phyloP scores from a whole-genome alignment of 306 rosid species.

The Prunus mira region DNA sequence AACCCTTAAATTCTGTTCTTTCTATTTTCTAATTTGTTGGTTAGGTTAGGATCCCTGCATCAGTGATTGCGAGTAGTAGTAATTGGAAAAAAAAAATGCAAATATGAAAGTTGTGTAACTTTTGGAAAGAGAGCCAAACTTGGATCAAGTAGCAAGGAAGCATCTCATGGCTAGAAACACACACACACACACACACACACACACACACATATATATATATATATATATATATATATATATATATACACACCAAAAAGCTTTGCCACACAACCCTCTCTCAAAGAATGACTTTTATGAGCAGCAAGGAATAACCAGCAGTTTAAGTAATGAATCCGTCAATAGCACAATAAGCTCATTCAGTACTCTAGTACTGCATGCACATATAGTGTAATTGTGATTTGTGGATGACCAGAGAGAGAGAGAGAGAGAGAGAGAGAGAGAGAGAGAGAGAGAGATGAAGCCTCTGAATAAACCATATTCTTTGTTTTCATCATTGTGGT shows the following conservation, averaged over 20 bases:
- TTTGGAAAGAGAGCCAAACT: neutral
- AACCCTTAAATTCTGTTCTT: neutral
- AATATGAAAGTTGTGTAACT: neutral
- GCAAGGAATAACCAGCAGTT: conserved; percentile 14
- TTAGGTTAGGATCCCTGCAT: neutral
- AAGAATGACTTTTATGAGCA: conserved; percentile 1
- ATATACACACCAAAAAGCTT: neutral
- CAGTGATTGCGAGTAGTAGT: neutral
- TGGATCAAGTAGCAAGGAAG: conserved; percentile 15
- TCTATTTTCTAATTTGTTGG: neutral
- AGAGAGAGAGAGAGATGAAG: conserved; percentile 9
- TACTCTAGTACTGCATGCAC: neutral
- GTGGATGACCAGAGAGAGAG: neutral
- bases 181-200: neutral
- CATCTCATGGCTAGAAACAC: neutral
- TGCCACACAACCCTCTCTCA: conserved; percentile 1
- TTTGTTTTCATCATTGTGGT: conserved; percentile 3
- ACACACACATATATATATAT: neutral
- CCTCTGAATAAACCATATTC: conserved; percentile 2
- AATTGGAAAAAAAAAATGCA: neutral
- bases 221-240: neutral
- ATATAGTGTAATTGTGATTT: neutral
- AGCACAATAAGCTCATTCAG: neutral
- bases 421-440: too few relatives aligned
- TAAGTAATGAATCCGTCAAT: conserved; percentile 14